Base-by-base conservation (phyloP, 495 filamentous ascomycete species). In the Hypoxylon cercidicola region DNA sequence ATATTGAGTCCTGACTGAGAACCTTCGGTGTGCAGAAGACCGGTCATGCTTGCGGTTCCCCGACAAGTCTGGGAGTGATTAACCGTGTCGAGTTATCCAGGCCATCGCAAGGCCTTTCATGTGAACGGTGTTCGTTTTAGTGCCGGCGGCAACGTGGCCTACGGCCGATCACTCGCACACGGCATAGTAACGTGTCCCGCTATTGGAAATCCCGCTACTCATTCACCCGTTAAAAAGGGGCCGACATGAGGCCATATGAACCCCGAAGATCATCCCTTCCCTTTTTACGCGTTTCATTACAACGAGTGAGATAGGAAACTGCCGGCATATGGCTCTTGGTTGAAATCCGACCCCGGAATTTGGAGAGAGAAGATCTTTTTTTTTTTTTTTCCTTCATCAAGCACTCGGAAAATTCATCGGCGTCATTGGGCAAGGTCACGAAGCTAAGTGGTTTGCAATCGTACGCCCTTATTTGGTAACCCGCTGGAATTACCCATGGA, bases 191-290 rank as follows among this genome's bases (percentile, higher is more conserved):
- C 50, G 28, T 53, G 64, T 58, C 54, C 59, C 48, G 64, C 52
- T 56, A 56, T 66, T 61, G 57, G 57, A 16, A 60, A 60, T 61
- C 11, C 51, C 40, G 34, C 40, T 46, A 32, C 59, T 23, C 10
- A 62, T 62, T 65, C 66, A 69, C 41, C 61, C 66, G 62, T 52
- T 44, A 57, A 58, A 68, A 68, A 61, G 65, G 35, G 57, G 23
- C 66, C 66, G 66, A 69, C 61, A 65, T 65, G 66, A 62, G 61
- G 51, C 66, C 66, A 65, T 65, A 69, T 69, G 66, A 69, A 62
- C 52, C 41, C 60, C 56, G 57, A 69, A 62, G 66, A 69, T 69
- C 66, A 57, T 55, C 25, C 25, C 45, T 50, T 20, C 34, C 55
- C 49, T 50, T 37, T 56, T 53, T 28, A 58, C 47, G 61, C 41